phyloP scores from a whole-genome alignment of 1,284 basidiomycete genomes.

The Malassezia obtusa region DNA sequence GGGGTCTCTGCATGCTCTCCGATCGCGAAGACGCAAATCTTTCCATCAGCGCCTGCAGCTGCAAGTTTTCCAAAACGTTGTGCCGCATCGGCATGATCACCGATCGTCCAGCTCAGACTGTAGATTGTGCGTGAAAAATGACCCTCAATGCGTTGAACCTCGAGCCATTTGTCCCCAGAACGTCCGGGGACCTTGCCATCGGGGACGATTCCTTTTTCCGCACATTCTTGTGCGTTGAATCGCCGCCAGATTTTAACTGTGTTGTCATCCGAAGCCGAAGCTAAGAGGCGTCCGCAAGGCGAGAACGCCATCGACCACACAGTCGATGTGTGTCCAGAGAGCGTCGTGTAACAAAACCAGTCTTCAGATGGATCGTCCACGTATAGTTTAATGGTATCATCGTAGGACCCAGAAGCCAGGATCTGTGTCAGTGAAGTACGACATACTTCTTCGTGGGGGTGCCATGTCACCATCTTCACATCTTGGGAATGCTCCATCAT shows the following conservation, averaged over 20 bases:
- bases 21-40: conserved; percentile 64
- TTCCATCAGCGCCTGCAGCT: conserved; percentile 67
- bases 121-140: conserved; percentile 66
- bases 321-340: conserved; percentile 66
- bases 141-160: conserved; percentile 39
- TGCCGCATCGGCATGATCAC: conserved; percentile 27
- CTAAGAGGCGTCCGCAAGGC: conserved; percentile 70
- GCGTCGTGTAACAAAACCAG: conserved; percentile 77
- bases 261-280: conserved; percentile 66
- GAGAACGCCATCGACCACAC: conserved; percentile 80
- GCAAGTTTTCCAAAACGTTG: conserved; percentile 60
- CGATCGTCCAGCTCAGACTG: conserved; percentile 61
- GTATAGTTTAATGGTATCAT: conserved; percentile 90
- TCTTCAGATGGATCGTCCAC: conserved; percentile 87
- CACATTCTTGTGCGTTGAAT: conserved; percentile 38
- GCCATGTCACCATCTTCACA: conserved; percentile 90
- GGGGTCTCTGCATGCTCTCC: conserved; percentile 14
- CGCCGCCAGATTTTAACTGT: conserved; percentile 56
- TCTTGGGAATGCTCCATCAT: conserved; percentile 96
- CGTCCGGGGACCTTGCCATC: conserved; percentile 34
- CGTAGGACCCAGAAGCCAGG: conserved; percentile 91
- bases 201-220: conserved; percentile 28
- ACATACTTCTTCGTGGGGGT: conserved; percentile 78
- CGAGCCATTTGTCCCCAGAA: conserved; percentile 49
- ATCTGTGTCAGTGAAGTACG: conserved; percentile 51